Evolutionary conservation across 1,139 yeast genomes (phyloP), one percentile per base, ranked within the genome.

Genomic region (Kodamaea fungicola): DNA sequence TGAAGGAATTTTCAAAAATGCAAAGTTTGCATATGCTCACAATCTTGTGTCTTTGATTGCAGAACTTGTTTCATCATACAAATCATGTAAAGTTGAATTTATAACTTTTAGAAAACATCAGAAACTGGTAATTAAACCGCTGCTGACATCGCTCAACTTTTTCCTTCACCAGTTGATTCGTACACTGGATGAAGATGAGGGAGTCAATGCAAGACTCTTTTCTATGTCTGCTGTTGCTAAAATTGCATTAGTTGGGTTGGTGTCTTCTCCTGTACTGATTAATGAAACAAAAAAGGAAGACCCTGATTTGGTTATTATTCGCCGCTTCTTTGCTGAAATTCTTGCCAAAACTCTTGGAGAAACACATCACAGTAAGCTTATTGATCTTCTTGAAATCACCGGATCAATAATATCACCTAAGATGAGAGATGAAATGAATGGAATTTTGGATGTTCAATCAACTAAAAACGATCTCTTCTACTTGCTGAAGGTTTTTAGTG

Each of bases 41-140:
- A 86, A 82, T 53, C 61, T 90, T 30, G 61, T 90, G 30, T 87
- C 82, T 50, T 62, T 78, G 0, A 59, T 89, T 28, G 72, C 83
- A 1, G 97, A 90, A 49, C 63, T 89, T 10, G 59, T 89, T 12
- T 78, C 83, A 2, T 84, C 96, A 1, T 90, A 89, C 58, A 83
- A 83, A 47, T 80, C 79, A 43, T 79, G 92, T 42, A 90, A 90
- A 55, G 71, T 85, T 37, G 96, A 88, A 50, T 85, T 90, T 51
- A 64, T 90, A 40, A 81, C 90, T 0, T 89, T 76, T 50, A 80
- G 92, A 2, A 83, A 80, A 53, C 12, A 12, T 7, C 29, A 10
- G 4, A 79, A 79, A 58, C 38, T 40, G 9, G 59, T 65, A 12
- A 61, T 43, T 50, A 71, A 44, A 63, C 92, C 95, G 2, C 71